Evolutionary conservation across 257 asterid genomes (phyloP), one percentile per base, ranked within the genome.

Genomic region (Primulina eburnea): DNA sequence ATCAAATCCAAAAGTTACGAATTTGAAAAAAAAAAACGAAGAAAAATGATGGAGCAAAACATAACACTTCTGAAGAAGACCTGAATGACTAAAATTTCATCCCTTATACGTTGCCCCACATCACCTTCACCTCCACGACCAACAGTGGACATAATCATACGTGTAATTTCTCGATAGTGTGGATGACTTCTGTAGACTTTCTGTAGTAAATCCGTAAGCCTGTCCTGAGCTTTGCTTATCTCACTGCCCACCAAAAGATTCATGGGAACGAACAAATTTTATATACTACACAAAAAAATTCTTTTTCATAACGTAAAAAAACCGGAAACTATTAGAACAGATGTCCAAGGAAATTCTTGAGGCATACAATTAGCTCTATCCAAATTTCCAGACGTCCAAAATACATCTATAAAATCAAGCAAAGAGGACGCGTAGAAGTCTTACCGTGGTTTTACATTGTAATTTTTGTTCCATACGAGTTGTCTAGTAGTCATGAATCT

Each of bases 61-160:
- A 35, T 7, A 66, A 56, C 62, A 55, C 58, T 69, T 56, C 37
- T 61, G 60, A 64, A 59, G 62, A 43, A 55, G 53, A 91, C 99
- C 97, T 94, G 99, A 73, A 94, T 84, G 71, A 94, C 97, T 73
- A 94, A 82, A 76, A 94, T 94, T 77, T 94, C 99, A 77, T 94
- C 99, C 82, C 99, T 88, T 77, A 94, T 94, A 52, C 99, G 81
- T 80, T 94, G 99, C 53, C 99, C 99, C 29, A 94, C 99, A 79
- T 94, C 99, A 68, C 99, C 99, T 85, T 94, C 97, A 84, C 97
- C 99, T 79, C 99, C 99, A 76, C 99, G 97, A 50, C 99, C 99
- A 50, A 94, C 97, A 79, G 97, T 89, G 60, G 99, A 88, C 99
- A 94, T 78, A 57, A 91, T 91, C 97, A 94, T 85, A 10, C 96